phyloP scores from a whole-genome alignment of 306 rosid species.

The Neltuma alba region DNA sequence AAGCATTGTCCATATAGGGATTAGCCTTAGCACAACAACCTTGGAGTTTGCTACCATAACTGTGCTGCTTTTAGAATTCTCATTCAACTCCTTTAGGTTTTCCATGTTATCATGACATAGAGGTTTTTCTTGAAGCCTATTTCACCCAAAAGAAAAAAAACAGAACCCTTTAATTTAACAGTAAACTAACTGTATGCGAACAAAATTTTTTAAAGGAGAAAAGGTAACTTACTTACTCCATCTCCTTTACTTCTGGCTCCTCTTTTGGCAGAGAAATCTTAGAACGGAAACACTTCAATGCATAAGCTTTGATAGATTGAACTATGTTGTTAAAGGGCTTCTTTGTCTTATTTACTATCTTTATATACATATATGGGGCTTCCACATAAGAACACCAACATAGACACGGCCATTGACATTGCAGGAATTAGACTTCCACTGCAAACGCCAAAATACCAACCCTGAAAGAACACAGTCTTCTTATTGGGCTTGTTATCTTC shows the following conservation, averaged over 20 bases:
- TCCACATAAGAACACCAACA: background rate
- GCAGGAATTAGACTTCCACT: constrained; percentile 19
- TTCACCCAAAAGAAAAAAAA: background rate
- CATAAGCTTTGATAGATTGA: background rate
- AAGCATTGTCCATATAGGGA: constrained; percentile 94
- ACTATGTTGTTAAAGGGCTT: background rate
- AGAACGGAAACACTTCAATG: background rate
- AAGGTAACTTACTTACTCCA: constrained; percentile 14
- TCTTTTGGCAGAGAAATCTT: background rate
- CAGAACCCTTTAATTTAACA: background rate
- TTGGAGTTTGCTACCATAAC: constrained; percentile 46
- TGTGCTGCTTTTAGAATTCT: constrained; percentile 41
- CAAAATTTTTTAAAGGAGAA: background rate
- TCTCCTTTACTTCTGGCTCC: background rate
- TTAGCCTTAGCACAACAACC: constrained; percentile 60
- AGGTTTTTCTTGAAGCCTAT: constrained; percentile 6
- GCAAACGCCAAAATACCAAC: constrained; percentile 20
- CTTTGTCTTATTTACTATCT: background rate
- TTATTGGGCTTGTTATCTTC: background rate
- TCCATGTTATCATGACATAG: background rate
- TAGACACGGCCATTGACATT: constrained; percentile 8
- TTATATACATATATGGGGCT: background rate
- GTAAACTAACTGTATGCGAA: background rate
- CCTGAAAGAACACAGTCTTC: constrained; percentile 2
- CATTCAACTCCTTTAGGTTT: constrained; percentile 20